Conservation (phyloP, 306 rosid species). For the Fragaria ananassa region DNA sequence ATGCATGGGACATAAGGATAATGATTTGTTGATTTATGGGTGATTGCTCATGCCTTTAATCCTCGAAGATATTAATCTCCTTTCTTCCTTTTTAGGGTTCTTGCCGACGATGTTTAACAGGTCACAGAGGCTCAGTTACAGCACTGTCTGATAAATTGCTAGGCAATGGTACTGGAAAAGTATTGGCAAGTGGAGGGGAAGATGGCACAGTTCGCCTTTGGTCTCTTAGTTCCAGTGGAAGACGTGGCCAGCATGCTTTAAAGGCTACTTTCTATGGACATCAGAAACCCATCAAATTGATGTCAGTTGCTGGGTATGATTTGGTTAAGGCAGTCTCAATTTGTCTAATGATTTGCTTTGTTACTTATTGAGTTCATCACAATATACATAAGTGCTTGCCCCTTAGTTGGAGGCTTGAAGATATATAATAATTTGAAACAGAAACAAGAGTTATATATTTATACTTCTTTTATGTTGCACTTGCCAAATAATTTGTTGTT, state of each 20-base stretch:
- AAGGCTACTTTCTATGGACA: constrained; percentile 84
- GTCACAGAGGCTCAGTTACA: constrained; percentile 81
- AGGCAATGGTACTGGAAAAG: constrained; percentile 58
- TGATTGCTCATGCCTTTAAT: background rate
- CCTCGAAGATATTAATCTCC: constrained; percentile 14
- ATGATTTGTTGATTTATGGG: constrained; percentile 3
- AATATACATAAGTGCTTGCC: background rate
- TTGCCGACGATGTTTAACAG: constrained; percentile 61
- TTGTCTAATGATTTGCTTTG: background rate
- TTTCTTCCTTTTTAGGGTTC: constrained; percentile 43
- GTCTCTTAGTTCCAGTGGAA: constrained; percentile 67
- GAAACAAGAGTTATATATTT: too few relatives aligned
- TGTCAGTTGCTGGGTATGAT: constrained; percentile 80
- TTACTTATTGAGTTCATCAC: background rate
- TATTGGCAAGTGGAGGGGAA: constrained; percentile 96
- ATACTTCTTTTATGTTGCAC: background rate
- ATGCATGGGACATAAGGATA: background rate
- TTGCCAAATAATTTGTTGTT: background rate
- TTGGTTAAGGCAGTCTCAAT: background rate
- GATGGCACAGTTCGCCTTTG: constrained; percentile 87
- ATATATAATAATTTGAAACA: too few relatives aligned
- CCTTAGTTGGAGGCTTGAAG: background rate
- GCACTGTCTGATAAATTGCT: constrained; percentile 66
- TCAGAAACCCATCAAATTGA: constrained; percentile 58
- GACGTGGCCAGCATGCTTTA: constrained; percentile 58